Base-by-base conservation (phyloP, 306 rosid genomes). In the Nissolia schottii region DNA sequence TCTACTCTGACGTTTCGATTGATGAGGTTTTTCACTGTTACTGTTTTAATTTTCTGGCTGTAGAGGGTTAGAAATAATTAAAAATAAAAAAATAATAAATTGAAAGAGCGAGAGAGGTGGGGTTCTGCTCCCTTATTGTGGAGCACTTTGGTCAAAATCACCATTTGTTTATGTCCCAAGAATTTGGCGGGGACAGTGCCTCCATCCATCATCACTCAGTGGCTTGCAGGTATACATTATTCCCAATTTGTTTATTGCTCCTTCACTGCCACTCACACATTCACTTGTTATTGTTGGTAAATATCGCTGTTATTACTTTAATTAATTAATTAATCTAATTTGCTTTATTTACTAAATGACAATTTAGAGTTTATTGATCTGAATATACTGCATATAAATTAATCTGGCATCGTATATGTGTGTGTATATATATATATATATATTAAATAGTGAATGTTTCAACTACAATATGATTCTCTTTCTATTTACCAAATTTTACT, bases 61-160 rank as follows among this genome's bases (percentile, higher is more conserved):
- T 20, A 31, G 15, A 74, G 49, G 58, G 66, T 61, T 70, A 28
- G 66, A 80, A 58, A 62, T 34, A n/a, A n/a, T n/a, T n/a, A n/a
- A n/a, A n/a, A n/a, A n/a, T n/a, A n/a, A n/a, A n/a, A n/a, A n/a
- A n/a, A n/a, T n/a, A n/a, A n/a, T n/a, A n/a, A n/a, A 27, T 41
- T 28, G 9, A 1, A 67, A 48, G 71, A 68, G 82, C 83, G 83
- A 87, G 75, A 81, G 87, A 83, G 77, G 90, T 73, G 90, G 82
- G 89, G 89, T 61, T 80, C 19, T 92, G 96, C 90, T 86, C 82
- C 92, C 89, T 82, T 80, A 69, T 80, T 67, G 93, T 50, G 88
- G 91, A 75, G 86, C 96, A 90, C 8, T 24, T 83, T 61, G 79
- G 97, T 90, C 98, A 93, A 93, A 81, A 67, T 74, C 74, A 49